Conservation (phyloP, 129 eudicot genomes). For the Artemisia annua region DNA sequence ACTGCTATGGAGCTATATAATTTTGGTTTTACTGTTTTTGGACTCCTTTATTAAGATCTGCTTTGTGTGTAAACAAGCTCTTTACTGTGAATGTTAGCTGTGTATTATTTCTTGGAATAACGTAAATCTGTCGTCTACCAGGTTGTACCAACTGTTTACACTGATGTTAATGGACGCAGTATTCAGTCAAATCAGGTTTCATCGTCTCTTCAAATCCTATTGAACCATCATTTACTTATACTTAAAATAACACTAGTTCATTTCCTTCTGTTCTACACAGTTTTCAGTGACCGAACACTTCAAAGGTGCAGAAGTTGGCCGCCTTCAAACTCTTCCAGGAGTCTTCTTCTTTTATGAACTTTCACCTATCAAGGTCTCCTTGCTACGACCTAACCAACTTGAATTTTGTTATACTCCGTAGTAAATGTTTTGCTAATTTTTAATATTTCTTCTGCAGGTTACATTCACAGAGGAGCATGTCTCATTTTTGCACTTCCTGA, state of each 20-base stretch:
- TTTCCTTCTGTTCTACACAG: conserved; percentile 35
- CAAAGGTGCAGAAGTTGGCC: conserved; percentile 60
- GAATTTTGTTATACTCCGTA: background rate
- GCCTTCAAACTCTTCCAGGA: conserved; percentile 79
- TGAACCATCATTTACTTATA: background rate
- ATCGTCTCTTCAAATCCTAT: background rate
- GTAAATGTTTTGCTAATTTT: background rate
- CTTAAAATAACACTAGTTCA: background rate
- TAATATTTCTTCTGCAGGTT: conserved; percentile 50
- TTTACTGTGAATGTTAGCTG: background rate
- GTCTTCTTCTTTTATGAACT: conserved; percentile 93
- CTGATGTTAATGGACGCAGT: conserved; percentile 54
- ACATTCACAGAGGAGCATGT: conserved; percentile 76
- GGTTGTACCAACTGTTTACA: conserved; percentile 90
- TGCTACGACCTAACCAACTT: background rate
- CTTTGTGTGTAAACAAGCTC: background rate
- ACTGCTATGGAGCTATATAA: too few relatives aligned
- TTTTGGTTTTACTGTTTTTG: too few relatives aligned
- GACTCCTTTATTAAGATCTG: too few relatives aligned
- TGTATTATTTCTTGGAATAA: conserved; percentile 22
- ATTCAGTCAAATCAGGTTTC: conserved; percentile 87
- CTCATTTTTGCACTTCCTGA: conserved; percentile 82
- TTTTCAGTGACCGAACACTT: conserved; percentile 92
- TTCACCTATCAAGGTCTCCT: conserved; percentile 78
- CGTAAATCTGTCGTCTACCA: conserved; percentile 23